These are phyloP conservation scores for Chaetomium globosum DNA, from an alignment of 2,329 filamentous ascomycete species.

Conservation along the genomic window DNA sequence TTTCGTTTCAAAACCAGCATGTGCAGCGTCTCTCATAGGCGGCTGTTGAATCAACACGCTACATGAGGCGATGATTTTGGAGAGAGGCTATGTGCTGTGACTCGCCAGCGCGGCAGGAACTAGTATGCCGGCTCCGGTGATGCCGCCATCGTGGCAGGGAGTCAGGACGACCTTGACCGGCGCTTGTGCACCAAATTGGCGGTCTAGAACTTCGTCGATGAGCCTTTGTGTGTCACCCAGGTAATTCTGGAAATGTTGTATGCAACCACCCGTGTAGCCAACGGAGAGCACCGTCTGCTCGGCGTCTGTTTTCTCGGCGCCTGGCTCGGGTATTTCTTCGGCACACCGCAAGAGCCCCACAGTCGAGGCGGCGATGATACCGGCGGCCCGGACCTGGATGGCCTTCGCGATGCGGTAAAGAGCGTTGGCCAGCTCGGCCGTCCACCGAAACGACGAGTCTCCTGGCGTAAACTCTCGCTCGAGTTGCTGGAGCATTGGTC, in stretches of 20 bases:
- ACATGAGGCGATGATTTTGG: not conserved
- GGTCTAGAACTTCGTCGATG: slow-evolving; percentile 58
- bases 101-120: slow-evolving; percentile 51
- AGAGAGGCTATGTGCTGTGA: slow-evolving; percentile 27
- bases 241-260: slow-evolving; percentile 59
- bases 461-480: slow-evolving; percentile 56
- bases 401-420: slow-evolving; percentile 69
- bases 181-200: slow-evolving; percentile 43
- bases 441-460: slow-evolving; percentile 59
- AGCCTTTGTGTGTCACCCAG: slow-evolving; percentile 34
- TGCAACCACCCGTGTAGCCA: slow-evolving; percentile 79
- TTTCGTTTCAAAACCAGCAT: not conserved
- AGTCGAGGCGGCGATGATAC: slow-evolving; percentile 71
- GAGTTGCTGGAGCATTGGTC: slow-evolving; percentile 51
- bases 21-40: not conserved
- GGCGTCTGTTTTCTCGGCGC: slow-evolving; percentile 33
- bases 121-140: slow-evolving; percentile 63
- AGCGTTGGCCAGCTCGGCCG: slow-evolving; percentile 57
- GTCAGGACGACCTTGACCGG: slow-evolving; percentile 52
- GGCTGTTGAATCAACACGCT: not conserved
- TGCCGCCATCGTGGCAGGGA: slow-evolving; percentile 64
- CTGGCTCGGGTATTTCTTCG: slow-evolving; percentile 59
- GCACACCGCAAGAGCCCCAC: slow-evolving; percentile 70
- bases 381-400: slow-evolving; percentile 72
- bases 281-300: slow-evolving; percentile 64